Evolutionary conservation across 192 early-diverging fungal species (phyloP).

Genomic region (Ramicandelaber brevisporus): DNA sequence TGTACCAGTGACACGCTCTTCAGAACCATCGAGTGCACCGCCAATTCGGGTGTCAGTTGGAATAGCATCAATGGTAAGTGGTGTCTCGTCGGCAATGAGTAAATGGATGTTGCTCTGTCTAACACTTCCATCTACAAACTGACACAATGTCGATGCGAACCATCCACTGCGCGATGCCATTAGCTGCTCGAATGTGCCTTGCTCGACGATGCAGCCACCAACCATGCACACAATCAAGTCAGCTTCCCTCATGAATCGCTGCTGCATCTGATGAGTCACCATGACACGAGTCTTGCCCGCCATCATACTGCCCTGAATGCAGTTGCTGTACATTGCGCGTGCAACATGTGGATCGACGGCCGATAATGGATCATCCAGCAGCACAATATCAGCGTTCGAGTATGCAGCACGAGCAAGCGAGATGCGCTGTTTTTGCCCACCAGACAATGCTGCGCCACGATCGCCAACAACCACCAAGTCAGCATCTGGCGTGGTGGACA

Average conservation of each 20-base stretch:
- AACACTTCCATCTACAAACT: too few relatives aligned
- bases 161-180: constrained; percentile 11
- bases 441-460: constrained; percentile 31
- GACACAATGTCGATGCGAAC: too few relatives aligned
- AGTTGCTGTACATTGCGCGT: constrained; percentile 18
- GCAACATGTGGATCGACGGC: constrained; percentile 22
- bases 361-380: constrained; percentile 60
- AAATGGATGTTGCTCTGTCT: too few relatives aligned
- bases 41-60: too few relatives aligned
- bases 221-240: constrained; percentile 19
- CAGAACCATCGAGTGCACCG: too few relatives aligned
- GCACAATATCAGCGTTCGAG: constrained; percentile 30
- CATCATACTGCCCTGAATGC: constrained; percentile 7
- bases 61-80: too few relatives aligned
- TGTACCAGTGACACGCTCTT: constrained; percentile 52
- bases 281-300: constrained; percentile 39
- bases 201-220: constrained; percentile 18
- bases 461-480: constrained; percentile 47
- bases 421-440: constrained; percentile 51
- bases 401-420: constrained; percentile 61
- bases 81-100: too few relatives aligned
- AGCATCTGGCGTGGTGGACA: constrained; percentile 29
- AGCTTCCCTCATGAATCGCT: constrained; percentile 19
- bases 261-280: constrained; percentile 16
- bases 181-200: constrained; percentile 16